Percentiles rank a stretch among this genome's conserved stretches.
These are phyloP conservation scores for Grosmannia clavigera DNA, from an alignment of 2,329 filamentous ascomycete species.

Conservation along the genomic window DNA sequence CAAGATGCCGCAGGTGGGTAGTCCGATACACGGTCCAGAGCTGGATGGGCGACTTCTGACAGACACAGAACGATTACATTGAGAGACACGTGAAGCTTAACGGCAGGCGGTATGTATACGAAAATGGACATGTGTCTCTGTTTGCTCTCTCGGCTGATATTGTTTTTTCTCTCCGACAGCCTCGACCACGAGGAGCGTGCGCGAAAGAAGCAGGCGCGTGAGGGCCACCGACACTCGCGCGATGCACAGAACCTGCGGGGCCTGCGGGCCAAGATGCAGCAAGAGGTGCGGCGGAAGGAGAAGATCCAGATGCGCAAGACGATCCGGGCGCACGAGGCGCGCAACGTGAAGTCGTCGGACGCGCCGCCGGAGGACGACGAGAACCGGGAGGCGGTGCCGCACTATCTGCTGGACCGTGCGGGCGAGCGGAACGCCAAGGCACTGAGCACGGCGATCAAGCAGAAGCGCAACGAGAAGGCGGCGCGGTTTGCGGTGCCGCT, in stretches of 20 bases:
- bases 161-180: slow-evolving; percentile 10
- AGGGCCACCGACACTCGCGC: slow-evolving; percentile 76
- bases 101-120: slow-evolving; percentile 20
- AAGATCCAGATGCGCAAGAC: slow-evolving; percentile 97
- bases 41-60: slow-evolving; percentile 10
- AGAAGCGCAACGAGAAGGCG: slow-evolving; percentile 87
- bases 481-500: slow-evolving; percentile 86
- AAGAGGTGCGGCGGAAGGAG: slow-evolving; percentile 88
- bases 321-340: slow-evolving; percentile 90
- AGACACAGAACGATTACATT: slow-evolving; percentile 69
- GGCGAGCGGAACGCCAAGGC: slow-evolving; percentile 27
- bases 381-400: slow-evolving; percentile 68
- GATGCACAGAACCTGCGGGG: slow-evolving; percentile 90
- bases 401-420: slow-evolving; percentile 83
- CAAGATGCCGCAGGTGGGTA: slow-evolving; percentile 11
- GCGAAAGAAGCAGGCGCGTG: slow-evolving; percentile 78
- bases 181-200: slow-evolving; percentile 76
- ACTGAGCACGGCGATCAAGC: slow-evolving; percentile 79
- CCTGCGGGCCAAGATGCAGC: slow-evolving; percentile 82
- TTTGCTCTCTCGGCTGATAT: slow-evolving; percentile 19
- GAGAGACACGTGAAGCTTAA: slow-evolving; percentile 61
- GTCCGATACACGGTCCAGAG: not conserved
- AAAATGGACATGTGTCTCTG: slow-evolving; percentile 21
- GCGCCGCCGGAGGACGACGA: slow-evolving; percentile 58
- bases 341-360: slow-evolving; percentile 72